Evolutionary conservation across 495 filamentous ascomycete genomes (phyloP).

Genomic region (Corynascus novoguineensis): DNA sequence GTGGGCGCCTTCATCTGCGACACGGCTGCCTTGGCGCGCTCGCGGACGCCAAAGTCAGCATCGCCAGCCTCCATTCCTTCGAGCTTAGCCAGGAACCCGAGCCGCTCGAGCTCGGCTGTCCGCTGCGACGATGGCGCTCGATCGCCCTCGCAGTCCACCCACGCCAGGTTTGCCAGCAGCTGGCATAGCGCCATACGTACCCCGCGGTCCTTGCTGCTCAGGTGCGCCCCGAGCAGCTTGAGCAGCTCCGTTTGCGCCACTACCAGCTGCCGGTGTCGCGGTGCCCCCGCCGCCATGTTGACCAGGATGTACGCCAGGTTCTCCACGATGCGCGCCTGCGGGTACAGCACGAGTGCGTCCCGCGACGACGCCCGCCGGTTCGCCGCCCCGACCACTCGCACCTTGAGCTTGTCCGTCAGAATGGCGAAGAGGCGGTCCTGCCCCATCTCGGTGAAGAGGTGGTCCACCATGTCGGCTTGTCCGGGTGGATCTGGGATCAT

Average conservation of each 20-base stretch:
- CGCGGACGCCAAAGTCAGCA: constrained; percentile 72
- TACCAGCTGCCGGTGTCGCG: constrained; percentile 64
- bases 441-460: constrained; percentile 69
- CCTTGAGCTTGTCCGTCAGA: constrained; percentile 63
- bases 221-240: constrained; percentile 63
- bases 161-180: constrained; percentile 77
- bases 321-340: constrained; percentile 65
- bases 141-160: constrained; percentile 67
- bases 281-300: constrained; percentile 75
- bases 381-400: constrained; percentile 47
- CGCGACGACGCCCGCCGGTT: constrained; percentile 25
- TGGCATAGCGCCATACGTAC: constrained; percentile 73
- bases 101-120: constrained; percentile 57
- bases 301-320: constrained; percentile 71
- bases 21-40: constrained; percentile 73
- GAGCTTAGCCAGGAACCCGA: constrained; percentile 66
- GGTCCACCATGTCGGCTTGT: constrained; percentile 71
- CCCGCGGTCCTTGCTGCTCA: constrained; percentile 61
- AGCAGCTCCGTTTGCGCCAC: constrained; percentile 53
- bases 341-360: constrained; percentile 45
- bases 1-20: constrained; percentile 53
- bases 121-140: constrained; percentile 54
- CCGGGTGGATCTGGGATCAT: constrained; percentile 31
- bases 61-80: constrained; percentile 59
- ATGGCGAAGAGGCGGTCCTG: constrained; percentile 70